Evolutionary conservation across 2,329 filamentous ascomycete species (phyloP), one percentile per base, ranked within the genome.

Genomic region (Beauveria pseudobassiana): DNA sequence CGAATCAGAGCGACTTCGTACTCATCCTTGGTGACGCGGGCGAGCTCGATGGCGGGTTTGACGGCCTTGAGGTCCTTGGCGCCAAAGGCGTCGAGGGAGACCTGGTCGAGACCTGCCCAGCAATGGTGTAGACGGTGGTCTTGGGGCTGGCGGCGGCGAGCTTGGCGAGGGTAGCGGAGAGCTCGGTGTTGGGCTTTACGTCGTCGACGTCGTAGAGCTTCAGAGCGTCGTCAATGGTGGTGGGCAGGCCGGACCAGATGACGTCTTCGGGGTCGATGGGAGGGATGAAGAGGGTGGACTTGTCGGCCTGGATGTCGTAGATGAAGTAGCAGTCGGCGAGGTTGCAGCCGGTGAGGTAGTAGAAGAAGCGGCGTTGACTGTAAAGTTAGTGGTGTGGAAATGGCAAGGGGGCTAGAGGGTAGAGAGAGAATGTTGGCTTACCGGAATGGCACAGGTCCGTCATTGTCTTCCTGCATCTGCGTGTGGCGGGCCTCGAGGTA

Each of bases 311-410:
- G 62, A 96, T 87, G 66, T 96, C 88, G 78, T 97, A 96, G 62
- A 88, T 83, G 63, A 91, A 83, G 72, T 87, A 87, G 69, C 88
- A 88, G 74, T 97, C 92, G 63, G 93, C 84, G 34, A 96, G 81
- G 64, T 87, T 82, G 71, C 80, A 96, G 68, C 95, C 95, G 26
- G 91, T 93, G 50, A 98, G 81, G 76, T 99, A 99, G 83, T 90
- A 97, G 78, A 99, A 99, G 74, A 87, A 90, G 61, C 95, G 88
- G 65, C 93, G 90, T 76, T 97, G 93, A 66, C 91, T 92, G 67
- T 24, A 53, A 10, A 5, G 26, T 51, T 26, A 38, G 40, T 8
- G 16, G 22, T 16, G 22, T 26, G 42, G 49, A 5, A 9, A 12
- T 28, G 10, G 16, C 1, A 24, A n/a, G 10, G 8, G 6, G 3